phyloP scores from a whole-genome alignment of 768 basidiomycete species.

The Lyophyllum semitale region DNA sequence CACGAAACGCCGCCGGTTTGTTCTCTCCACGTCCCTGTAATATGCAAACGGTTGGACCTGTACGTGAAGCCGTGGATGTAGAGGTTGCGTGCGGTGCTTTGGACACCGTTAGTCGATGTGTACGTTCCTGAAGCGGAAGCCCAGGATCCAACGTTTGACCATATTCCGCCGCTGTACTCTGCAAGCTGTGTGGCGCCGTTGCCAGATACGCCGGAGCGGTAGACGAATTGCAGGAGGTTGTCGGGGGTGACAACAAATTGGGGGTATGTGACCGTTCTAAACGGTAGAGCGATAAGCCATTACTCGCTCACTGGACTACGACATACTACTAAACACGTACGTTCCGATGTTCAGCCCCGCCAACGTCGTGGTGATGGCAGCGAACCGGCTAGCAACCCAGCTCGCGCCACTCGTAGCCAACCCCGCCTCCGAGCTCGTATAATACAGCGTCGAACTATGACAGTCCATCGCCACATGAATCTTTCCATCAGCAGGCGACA shows the following conservation, averaged over 20 bases:
- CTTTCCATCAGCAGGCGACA: constrained; percentile 45
- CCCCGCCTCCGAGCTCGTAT: constrained; percentile 41
- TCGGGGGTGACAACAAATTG: constrained; percentile 49
- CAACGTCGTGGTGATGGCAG: constrained; percentile 39
- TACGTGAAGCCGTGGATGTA: constrained; percentile 53
- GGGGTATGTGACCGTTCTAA: constrained; percentile 45
- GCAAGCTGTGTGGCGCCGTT: constrained; percentile 50
- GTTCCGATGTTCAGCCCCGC: constrained; percentile 43
- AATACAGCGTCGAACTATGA: constrained; percentile 44
- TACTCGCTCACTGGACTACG: not conserved
- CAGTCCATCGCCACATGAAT: constrained; percentile 51
- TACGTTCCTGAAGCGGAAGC: constrained; percentile 45
- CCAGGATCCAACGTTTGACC: constrained; percentile 50
- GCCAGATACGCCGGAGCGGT: constrained; percentile 47
- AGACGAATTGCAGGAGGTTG: constrained; percentile 50
- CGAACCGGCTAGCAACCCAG: constrained; percentile 45
- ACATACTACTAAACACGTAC: constrained; percentile 27
- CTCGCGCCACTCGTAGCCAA: constrained; percentile 42
- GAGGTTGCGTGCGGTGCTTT: constrained; percentile 42
- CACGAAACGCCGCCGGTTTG: constrained; percentile 44
- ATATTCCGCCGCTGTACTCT: constrained; percentile 41
- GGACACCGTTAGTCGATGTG: constrained; percentile 40
- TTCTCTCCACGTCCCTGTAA: constrained; percentile 51
- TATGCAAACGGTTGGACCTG: constrained; percentile 35
- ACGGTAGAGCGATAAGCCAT: not conserved